These are phyloP conservation scores for Mucor circinelloides DNA, from an alignment of 371 early-diverging fungal species.

Conservation along the genomic window DNA sequence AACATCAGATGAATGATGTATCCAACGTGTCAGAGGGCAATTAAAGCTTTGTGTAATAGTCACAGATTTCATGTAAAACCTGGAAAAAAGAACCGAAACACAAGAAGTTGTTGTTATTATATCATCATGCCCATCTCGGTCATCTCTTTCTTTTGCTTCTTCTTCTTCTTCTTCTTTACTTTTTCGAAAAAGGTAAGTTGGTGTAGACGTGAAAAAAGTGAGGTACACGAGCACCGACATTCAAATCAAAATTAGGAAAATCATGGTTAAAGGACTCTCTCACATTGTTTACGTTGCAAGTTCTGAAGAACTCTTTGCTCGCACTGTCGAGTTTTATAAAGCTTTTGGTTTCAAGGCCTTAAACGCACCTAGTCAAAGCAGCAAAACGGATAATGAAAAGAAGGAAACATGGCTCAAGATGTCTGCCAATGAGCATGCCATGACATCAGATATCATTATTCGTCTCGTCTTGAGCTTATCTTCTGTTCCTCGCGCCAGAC, in stretches of 20 bases:
- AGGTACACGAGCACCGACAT: background rate
- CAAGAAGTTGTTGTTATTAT: background rate
- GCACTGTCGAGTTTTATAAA: conserved; percentile 25
- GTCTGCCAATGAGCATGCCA: conserved; percentile 19
- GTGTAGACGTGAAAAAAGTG: background rate
- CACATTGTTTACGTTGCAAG: conserved; percentile 27
- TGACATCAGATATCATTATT: conserved; percentile 26
- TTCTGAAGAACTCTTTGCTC: conserved; percentile 14
- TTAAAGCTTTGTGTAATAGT: background rate
- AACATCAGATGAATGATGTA: background rate
- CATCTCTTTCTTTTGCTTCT: background rate
- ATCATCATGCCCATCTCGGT: background rate
- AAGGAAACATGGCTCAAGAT: conserved; percentile 28
- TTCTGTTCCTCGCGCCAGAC: conserved; percentile 1
- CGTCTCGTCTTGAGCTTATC: conserved; percentile 13
- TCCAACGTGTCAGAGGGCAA: background rate
- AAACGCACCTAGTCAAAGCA: conserved; percentile 6
- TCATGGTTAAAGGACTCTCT: conserved; percentile 32
- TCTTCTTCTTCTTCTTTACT: background rate
- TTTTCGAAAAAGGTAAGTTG: background rate
- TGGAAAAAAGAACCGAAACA: conserved; percentile 2
- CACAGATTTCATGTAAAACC: conserved; percentile 6
- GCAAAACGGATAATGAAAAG: background rate
- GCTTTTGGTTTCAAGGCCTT: conserved; percentile 28
- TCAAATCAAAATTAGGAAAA: background rate